Base-by-base conservation (phyloP, 2,329 filamentous ascomycete species). In the Colletotrichum endophyticum region DNA sequence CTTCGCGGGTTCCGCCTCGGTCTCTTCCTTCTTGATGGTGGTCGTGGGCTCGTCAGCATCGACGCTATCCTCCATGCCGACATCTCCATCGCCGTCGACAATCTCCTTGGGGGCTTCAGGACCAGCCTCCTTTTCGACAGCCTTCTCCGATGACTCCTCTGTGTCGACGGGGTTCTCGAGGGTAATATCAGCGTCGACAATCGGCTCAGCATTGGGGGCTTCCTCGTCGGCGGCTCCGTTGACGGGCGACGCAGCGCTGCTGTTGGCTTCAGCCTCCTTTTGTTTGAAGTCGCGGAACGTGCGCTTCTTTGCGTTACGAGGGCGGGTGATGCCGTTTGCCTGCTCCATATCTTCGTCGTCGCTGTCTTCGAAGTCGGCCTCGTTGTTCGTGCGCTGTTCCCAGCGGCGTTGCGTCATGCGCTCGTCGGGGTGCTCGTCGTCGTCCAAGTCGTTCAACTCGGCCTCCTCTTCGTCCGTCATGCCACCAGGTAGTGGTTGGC, bases 321-420 rank as follows among this genome's bases (percentile, higher is more conserved):
- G 85, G 63, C 81, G 81, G 68, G 91, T 93, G 56, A 96, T 90
- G 19, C 96, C 96, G 79, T 97, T 95, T 49, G 91, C 90, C 57
- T 88, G 88, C 57, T 91, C 91, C 84, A 95, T 92, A 13, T 98
- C 95, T 80, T 99, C 96, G 76, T 98, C 95, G 77, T 98, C 96
- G 78, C 95, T 98, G 59, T 97, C 95, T 75, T 96, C 95, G 59
- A 96, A 92, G 82, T 98, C 96, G 80, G 94, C 95, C 9, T 95
- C 92, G 74, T 95, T 92, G 70, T 93, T 91, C 30, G 95, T 90
- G 66, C 91, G 93, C 84, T 96, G 93, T 78, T 99, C 96, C 89
- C 95, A 96, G 78, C 93, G 92, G 44, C 95, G 93, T 84, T 97
- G 91, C 0, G 95, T 98, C 85, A 94, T 92, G 30, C 96, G 94